A percentile compares a stretch with the other conserved stretches of the same genome.
Evolutionary conservation across 805 yeast species (phyloP).

Genomic region (Ogataea nonfermentans): DNA sequence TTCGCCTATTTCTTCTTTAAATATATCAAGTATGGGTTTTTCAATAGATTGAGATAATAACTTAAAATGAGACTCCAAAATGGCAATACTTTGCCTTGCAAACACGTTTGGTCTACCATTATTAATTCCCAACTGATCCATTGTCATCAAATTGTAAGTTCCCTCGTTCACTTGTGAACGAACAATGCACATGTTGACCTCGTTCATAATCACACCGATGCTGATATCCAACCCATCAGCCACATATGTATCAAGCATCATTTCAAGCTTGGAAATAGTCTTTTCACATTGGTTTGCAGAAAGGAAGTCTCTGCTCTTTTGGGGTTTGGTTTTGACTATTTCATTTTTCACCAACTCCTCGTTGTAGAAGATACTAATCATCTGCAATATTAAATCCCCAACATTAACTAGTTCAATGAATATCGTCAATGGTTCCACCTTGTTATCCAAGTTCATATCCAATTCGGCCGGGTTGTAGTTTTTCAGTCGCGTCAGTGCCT

Average conservation of each 20-base stretch:
- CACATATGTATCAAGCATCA: conserved; percentile 77
- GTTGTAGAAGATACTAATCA: conserved; percentile 86
- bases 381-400: conserved; percentile 89
- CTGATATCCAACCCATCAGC: conserved; percentile 94
- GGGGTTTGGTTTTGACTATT: conserved; percentile 43
- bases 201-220: conserved; percentile 81
- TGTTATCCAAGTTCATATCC: conserved; percentile 23
- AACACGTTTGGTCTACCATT: conserved; percentile 50
- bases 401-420: conserved; percentile 90
- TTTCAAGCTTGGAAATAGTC: conserved; percentile 57
- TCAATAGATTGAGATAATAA: conserved; percentile 81
- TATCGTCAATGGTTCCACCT: conserved; percentile 78
- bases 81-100: conserved; percentile 57
- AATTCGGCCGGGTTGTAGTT: conserved; percentile 62
- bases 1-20: conserved; percentile 91
- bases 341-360: conserved; percentile 65
- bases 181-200: conserved; percentile 42
- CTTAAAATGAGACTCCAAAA: conserved; percentile 69
- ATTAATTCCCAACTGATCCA: conserved; percentile 25
- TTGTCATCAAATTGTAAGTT: conserved; percentile 46
- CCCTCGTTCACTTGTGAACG: conserved; percentile 30
- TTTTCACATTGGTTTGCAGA: conserved; percentile 79
- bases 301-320: conserved; percentile 72
- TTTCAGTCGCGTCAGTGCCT: conserved; percentile 68
- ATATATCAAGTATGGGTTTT: conserved; percentile 82